Percentiles rank a stretch among this genome's conserved stretches.
Evolutionary conservation across 108 stramenopile species (phyloP).

Genomic region (Poteriospumella lacustris): DNA sequence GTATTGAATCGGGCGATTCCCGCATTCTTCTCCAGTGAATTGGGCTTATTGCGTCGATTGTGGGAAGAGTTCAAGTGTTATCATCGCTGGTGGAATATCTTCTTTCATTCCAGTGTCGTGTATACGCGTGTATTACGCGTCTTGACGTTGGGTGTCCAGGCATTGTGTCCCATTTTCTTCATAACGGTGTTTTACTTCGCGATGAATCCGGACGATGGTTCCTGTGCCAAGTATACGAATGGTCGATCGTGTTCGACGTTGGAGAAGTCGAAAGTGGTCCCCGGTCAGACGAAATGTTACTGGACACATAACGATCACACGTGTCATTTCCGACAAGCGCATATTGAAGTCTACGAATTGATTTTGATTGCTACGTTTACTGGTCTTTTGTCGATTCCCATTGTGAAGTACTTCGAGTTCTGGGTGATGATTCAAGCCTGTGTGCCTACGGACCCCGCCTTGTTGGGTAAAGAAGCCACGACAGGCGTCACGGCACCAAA

Average conservation of each 20-base stretch:
- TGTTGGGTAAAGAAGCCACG: too few relatives aligned
- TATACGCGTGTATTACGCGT: background rate
- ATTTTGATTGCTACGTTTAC: background rate
- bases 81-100: background rate
- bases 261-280: background rate
- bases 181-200: background rate
- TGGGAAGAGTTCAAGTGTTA: background rate
- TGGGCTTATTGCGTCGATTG: too few relatives aligned
- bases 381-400: background rate
- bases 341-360: background rate
- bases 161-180: background rate
- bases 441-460: background rate
- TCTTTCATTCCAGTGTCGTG: background rate
- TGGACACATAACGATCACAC: background rate
- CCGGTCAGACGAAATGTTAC: background rate
- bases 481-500: too few relatives aligned
- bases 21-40: too few relatives aligned
- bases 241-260: background rate
- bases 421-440: background rate
- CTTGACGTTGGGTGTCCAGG: background rate
- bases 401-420: background rate
- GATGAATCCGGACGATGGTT: background rate
- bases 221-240: background rate
- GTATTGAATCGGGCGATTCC: too few relatives aligned
- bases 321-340: background rate